Conservation (phyloP, 2,329 filamentous ascomycete species). For the Pseudogymnoascus sp. region DNA sequence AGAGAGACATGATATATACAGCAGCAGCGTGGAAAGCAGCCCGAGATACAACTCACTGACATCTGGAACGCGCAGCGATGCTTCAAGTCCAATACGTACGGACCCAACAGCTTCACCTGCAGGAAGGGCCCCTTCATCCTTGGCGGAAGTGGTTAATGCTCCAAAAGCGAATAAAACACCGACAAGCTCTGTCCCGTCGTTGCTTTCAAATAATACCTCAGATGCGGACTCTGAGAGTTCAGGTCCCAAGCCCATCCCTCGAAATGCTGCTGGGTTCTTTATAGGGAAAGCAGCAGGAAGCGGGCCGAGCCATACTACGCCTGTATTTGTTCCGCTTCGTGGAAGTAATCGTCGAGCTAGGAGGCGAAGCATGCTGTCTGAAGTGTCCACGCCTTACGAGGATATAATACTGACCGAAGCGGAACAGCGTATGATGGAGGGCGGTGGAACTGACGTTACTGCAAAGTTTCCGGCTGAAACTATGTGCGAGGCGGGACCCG, state of each 20-base stretch:
- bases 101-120: neutral
- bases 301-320: neutral
- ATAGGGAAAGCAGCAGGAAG: neutral
- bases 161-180: neutral
- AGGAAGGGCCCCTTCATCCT: neutral
- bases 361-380: conserved; percentile 24
- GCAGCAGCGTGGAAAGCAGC: conserved; percentile 15
- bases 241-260: neutral
- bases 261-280: neutral
- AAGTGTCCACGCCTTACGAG: conserved; percentile 22
- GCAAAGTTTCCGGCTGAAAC: neutral
- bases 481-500: neutral
- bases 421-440: neutral
- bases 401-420: neutral
- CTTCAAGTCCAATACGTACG: neutral
- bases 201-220: neutral
- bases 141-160: neutral
- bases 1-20: conserved; percentile 25
- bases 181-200: neutral
- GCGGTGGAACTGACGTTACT: neutral
- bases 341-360: conserved; percentile 12
- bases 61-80: conserved; percentile 1
- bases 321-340: conserved; percentile 14
- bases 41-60: conserved; percentile 19
- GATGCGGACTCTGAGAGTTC: neutral